Evolutionary conservation across 2,329 filamentous ascomycete genomes (phyloP), one percentile per base, ranked within the genome.

Genomic region (Hymenoscyphus linearis): DNA sequence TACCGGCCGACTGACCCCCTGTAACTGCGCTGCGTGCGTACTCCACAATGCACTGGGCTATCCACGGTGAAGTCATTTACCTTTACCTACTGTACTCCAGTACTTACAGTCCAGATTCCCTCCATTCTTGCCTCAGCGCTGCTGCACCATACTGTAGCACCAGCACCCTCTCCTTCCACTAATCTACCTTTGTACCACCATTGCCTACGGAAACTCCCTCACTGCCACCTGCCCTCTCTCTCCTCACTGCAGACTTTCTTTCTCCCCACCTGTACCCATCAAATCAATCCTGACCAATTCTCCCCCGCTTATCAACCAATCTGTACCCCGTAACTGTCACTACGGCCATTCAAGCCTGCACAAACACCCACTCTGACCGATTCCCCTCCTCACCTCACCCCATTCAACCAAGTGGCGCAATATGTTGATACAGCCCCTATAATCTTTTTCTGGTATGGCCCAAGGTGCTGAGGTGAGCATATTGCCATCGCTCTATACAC

Each of bases 381-480:
- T 10, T 31, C 31, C 31, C 10, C 31, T 31, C 31, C 31, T 31
- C 31, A 31, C 31, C 31, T 31, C 31, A 31, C 31, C 31, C 44
- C 14, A 26, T 18, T 36, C 35, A n/a, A 7, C 9, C 22, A 18
- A 27, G 59, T 62, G 57, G 60, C 60, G 53, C 57, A 56, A 22
- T 22, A 62, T 62, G 60, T 26, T 57, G 22, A 52, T 52, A n/a
- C 40, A 57, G 57, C 60, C 55, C 52, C 58, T 50, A 50, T 58
- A 55, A 57, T 12, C 40, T 31, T 22, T 10, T 26, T 37, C 40
- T 62, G 52, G 60, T 56, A 62, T 62, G 60, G 57, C 60, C 60
- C 40, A 44, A 55, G 57, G 52, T 53, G 60, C 56, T 62, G 57
- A 62, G 60, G 57, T 62, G 60, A 62, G 57, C 60, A 52, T 26